phyloP scores from a whole-genome alignment of 805 yeast species.

The Barnettozyma botsteinii region DNA sequence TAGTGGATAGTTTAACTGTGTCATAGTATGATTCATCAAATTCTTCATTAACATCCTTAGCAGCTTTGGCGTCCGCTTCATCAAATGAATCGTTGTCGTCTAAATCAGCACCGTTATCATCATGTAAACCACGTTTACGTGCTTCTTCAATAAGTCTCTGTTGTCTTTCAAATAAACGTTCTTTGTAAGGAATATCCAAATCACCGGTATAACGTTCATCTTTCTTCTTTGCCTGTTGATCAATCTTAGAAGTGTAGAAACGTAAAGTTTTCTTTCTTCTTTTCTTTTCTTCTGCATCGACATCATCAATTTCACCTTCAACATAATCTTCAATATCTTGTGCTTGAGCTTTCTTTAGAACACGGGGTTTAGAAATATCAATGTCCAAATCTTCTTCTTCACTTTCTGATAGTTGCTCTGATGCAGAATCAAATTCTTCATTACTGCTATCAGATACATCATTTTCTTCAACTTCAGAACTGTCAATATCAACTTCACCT shows the following conservation, averaged over 20 bases:
- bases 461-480: conserved; percentile 16
- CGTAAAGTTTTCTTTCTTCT: conserved; percentile 77
- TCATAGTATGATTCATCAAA: conserved; percentile 58
- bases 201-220: conserved; percentile 69
- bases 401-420: conserved; percentile 9
- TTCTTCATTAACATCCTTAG: conserved; percentile 36
- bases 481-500: conserved; percentile 5
- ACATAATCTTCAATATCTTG: conserved; percentile 45
- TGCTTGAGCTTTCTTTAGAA: conserved; percentile 35
- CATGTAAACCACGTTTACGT: conserved; percentile 68
- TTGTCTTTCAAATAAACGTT: conserved; percentile 84
- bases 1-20: conserved; percentile 41
- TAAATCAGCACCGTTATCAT: conserved; percentile 49
- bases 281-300: conserved; percentile 82
- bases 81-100: conserved; percentile 42
- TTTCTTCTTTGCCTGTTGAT: conserved; percentile 67
- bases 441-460: background rate
- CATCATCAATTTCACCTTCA: conserved; percentile 71
- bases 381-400: conserved; percentile 34
- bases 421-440: conserved; percentile 12
- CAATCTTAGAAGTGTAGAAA: conserved; percentile 95
- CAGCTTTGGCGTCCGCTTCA: conserved; percentile 39
- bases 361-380: conserved; percentile 49
- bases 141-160: conserved; percentile 86
- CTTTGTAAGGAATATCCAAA: conserved; percentile 85